phyloP scores from a whole-genome alignment of 257 asterid genomes.

The Agastache rugosa region DNA sequence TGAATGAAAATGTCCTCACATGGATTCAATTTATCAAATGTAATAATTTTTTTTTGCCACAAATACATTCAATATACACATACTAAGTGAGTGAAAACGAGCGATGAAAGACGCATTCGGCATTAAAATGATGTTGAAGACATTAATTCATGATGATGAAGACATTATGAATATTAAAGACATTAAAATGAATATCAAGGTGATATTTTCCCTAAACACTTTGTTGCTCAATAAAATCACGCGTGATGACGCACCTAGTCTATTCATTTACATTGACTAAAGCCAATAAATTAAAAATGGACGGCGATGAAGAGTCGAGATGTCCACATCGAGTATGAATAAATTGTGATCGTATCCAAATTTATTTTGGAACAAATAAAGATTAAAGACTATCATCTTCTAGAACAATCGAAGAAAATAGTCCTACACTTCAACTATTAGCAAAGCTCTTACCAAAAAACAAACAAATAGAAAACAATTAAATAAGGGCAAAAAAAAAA shows the following conservation, averaged over 20 bases:
- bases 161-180: not conserved
- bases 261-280: not conserved
- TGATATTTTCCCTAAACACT: not conserved
- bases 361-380: not conserved
- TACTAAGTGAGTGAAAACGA: not conserved
- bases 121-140: not conserved
- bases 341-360: not conserved
- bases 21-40: not conserved
- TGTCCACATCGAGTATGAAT: not conserved
- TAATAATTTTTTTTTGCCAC: not conserved
- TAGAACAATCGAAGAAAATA: no score
- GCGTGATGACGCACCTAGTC: no score
- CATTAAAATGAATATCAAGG: not conserved
- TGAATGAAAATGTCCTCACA: slow-evolving; percentile 7
- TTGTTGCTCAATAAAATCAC: no score
- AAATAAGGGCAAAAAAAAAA: not conserved
- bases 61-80: not conserved
- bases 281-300: not conserved
- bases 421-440: no score
- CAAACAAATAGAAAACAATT: not conserved
- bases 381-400: not conserved
- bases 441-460: no score
- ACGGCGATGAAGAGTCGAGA: not conserved
- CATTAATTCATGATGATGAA: no score
- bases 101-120: not conserved